Base-by-base conservation (phyloP, 352 stramenopile genomes). In the Phytophthora capsici region DNA sequence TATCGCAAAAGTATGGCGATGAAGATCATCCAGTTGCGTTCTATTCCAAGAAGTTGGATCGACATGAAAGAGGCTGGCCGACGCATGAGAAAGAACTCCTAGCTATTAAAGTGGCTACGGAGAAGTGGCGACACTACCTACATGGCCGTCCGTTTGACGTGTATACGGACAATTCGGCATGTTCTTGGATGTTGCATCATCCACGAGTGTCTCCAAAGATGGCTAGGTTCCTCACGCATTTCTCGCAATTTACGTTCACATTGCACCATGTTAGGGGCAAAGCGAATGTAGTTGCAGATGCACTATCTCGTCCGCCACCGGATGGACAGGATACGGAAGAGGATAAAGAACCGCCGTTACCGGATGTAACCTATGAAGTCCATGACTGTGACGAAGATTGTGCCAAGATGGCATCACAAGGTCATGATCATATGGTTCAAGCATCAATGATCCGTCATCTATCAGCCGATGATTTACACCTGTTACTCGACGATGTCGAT, bases 21-120 rank as follows among this genome's bases (percentile, higher is more conserved):
- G 49, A n/a, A 73, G 75, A 51, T 52, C n/a, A 61, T 52, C 38
- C 32, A 3, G 25, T 61, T 38, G 13, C 19, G 13, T 61, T 46
- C 32, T 52, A 52, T 5, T 61, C 26, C 17, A 61, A 65, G 38
- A 55, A 62, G 16, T 22, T 62, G 36, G 26, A 30, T 20, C n/a
- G 12, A 12, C 50, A 57, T 48, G 44, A 62, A 25, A 28, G 47
- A n/a, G 46, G 47, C 12, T 63, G 60, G 48, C 51, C 60, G 8
- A 57, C 43, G 16, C 60, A 62, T 38, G 25, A 68, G 47, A 68
- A 68, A 14, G 44, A 62, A 23, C 44, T 62, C 4, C 28, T 62
- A 32, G 51, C 36, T 23, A 57, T 58, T 19, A 62, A 57, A 17
- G 20, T 62, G 12, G 48, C 57, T 23, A 57, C 36, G 30, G 40